A percentile compares a stretch with the other conserved stretches of the same genome.
Conservation (phyloP, 805 yeast genomes). For the Barnettozyma sp. region DNA sequence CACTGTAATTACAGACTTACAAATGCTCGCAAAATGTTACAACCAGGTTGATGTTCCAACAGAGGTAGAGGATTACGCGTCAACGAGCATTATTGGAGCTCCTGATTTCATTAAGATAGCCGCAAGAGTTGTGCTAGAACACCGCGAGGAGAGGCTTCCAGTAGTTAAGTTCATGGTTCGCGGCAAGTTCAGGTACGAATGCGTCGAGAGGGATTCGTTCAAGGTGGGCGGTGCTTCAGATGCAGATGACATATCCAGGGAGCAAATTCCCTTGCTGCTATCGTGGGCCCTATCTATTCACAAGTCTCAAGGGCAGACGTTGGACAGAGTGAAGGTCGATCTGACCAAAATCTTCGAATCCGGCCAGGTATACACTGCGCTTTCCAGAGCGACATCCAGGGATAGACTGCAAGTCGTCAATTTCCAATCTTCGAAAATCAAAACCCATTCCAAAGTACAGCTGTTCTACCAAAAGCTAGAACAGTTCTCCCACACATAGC, state of each 20-base stretch:
- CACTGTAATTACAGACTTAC: constrained; percentile 10
- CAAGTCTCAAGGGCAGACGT: constrained; percentile 81
- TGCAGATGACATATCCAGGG: constrained; percentile 31
- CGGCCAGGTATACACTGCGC: constrained; percentile 80
- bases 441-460: constrained; percentile 53
- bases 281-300: constrained; percentile 85
- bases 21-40: constrained; percentile 28
- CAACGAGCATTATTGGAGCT: constrained; percentile 11
- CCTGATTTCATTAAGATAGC: constrained; percentile 15
- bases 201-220: constrained; percentile 35
- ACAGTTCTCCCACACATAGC: neutral
- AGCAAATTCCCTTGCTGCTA: constrained; percentile 61
- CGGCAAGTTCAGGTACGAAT: constrained; percentile 23
- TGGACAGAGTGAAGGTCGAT: constrained; percentile 64
- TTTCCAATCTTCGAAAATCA: constrained; percentile 51
- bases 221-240: constrained; percentile 27
- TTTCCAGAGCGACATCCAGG: constrained; percentile 68
- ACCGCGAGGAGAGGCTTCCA: constrained; percentile 25
- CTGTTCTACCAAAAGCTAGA: constrained; percentile 48
- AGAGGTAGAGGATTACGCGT: constrained; percentile 25
- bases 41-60: constrained; percentile 21
- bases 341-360: constrained; percentile 61
- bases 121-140: constrained; percentile 17
- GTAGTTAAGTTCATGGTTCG: constrained; percentile 29
- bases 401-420: constrained; percentile 60